A percentile compares a stretch with the other conserved stretches of the same genome.
Evolutionary conservation across 805 yeast species (phyloP).

Genomic region (Hanseniaspora guilliermondii): DNA sequence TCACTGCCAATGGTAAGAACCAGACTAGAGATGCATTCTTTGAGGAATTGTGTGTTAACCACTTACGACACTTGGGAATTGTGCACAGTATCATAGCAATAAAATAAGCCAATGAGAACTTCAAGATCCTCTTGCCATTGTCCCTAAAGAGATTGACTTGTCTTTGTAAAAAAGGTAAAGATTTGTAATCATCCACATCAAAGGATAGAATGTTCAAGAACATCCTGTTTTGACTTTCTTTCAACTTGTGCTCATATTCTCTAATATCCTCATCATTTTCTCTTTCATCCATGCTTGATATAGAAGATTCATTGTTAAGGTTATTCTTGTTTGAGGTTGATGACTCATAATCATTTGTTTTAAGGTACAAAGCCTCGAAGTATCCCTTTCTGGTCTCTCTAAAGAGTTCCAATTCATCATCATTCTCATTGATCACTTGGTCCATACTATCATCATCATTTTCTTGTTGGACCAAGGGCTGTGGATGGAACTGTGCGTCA

Average conservation of each 20-base stretch:
- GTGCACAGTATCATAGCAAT: conserved; percentile 32
- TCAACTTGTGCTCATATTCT: conserved; percentile 15
- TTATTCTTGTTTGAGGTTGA: too few species aligned
- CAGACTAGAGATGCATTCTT: conserved; percentile 21
- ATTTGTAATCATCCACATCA: neutral
- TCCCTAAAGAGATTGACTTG: conserved; percentile 6
- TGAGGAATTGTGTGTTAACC: conserved; percentile 30
- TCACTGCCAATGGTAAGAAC: conserved; percentile 32
- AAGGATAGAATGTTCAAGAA: neutral
- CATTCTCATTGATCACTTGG: neutral
- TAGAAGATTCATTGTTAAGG: neutral
- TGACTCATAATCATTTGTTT: neutral
- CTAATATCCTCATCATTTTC: conserved; percentile 15
- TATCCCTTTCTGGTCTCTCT: conserved; percentile 11
- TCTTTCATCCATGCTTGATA: neutral
- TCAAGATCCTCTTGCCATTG: conserved; percentile 17
- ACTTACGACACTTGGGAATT: conserved; percentile 28
- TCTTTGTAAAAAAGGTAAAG: neutral
- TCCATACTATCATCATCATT: neutral
- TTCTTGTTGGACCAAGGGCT: neutral
- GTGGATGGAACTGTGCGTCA: neutral
- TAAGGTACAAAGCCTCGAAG: conserved; percentile 5
- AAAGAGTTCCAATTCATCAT: conserved; percentile 4
- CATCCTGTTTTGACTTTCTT: neutral
- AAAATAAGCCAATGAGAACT: conserved; percentile 32